Percentiles rank a stretch among this genome's conserved stretches.
These are phyloP conservation scores for Phalaenopsis equestris DNA, from an alignment of 106 monocot species.

Conservation along the genomic window DNA sequence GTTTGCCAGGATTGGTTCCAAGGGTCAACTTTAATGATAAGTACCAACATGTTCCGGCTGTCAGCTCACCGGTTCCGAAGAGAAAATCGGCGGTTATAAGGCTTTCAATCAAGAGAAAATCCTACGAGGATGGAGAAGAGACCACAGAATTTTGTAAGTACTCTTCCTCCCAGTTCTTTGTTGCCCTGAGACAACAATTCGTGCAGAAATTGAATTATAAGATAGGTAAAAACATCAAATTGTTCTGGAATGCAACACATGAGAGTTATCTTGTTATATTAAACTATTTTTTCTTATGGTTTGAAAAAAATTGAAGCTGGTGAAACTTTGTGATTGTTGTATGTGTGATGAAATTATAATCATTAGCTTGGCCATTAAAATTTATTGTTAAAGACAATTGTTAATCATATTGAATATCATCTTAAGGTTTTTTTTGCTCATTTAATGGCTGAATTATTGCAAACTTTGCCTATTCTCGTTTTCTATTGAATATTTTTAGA, in stretches of 20 bases:
- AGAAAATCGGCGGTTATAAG: slow-evolving; percentile 49
- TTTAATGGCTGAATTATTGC: background rate
- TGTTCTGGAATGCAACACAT: no score
- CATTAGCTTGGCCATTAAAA: no score
- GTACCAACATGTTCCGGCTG: slow-evolving; percentile 16
- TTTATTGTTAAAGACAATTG: background rate
- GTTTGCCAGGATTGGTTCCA: slow-evolving; percentile 24
- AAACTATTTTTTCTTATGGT: no score
- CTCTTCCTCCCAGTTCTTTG: background rate
- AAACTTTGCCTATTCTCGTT: background rate
- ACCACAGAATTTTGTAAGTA: slow-evolving; percentile 61
- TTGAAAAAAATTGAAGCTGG: no score
- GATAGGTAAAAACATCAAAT: no score
- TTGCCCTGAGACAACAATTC: background rate
- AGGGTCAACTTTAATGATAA: slow-evolving; percentile 52
- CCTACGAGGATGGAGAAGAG: slow-evolving; percentile 61
- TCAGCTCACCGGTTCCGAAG: slow-evolving; percentile 22
- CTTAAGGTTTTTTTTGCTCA: background rate
- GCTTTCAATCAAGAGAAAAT: slow-evolving; percentile 64
- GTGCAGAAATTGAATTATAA: background rate
- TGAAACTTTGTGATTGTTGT: no score
- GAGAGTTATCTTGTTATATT: no score
- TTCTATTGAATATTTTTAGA: background rate
- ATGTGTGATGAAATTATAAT: no score
- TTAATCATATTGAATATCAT: background rate